A percentile compares a stretch with the other conserved stretches of the same genome.
Evolutionary conservation across 2,329 filamentous ascomycete genomes (phyloP).

Genomic region (Rosellinia necatrix): DNA sequence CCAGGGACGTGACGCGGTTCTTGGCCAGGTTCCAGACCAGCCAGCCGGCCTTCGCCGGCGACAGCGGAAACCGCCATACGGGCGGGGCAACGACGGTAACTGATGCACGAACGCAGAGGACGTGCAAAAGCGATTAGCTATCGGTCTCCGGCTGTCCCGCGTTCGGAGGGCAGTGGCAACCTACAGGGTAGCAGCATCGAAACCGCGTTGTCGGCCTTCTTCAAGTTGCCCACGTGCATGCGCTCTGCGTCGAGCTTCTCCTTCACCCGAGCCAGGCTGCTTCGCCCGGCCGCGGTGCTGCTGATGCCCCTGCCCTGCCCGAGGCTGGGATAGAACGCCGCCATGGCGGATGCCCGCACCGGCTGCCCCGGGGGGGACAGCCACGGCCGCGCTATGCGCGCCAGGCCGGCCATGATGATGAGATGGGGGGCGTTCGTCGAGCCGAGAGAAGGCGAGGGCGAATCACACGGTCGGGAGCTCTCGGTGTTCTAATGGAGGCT

Average conservation of each 20-base stretch:
- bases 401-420: constrained; percentile 28
- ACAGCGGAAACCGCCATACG: constrained; percentile 35
- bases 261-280: background rate
- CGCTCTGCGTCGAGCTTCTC: background rate
- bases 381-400: constrained; percentile 29
- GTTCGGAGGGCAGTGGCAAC: too few relatives aligned
- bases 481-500: constrained; percentile 17
- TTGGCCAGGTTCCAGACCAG: constrained; percentile 37
- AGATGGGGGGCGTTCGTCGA: background rate
- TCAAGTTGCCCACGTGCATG: too few relatives aligned
- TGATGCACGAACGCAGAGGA: constrained; percentile 13
- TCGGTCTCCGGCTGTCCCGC: background rate
- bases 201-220: constrained; percentile 7
- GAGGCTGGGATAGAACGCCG: constrained; percentile 11
- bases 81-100: constrained; percentile 39
- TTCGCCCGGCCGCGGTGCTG: constrained; percentile 19
- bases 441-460: background rate
- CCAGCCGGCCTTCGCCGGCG: constrained; percentile 31
- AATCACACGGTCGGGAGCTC: background rate
- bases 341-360: background rate
- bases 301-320: constrained; percentile 20
- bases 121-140: background rate
- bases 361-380: constrained; percentile 12
- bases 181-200: constrained; percentile 31
- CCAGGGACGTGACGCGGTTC: constrained; percentile 43